A percentile compares a stretch with the other conserved stretches of the same genome.
These are phyloP conservation scores for Lodderomyces orthopsilosis DNA, from an alignment of 1,139 yeast species.

Conservation along the genomic window DNA sequence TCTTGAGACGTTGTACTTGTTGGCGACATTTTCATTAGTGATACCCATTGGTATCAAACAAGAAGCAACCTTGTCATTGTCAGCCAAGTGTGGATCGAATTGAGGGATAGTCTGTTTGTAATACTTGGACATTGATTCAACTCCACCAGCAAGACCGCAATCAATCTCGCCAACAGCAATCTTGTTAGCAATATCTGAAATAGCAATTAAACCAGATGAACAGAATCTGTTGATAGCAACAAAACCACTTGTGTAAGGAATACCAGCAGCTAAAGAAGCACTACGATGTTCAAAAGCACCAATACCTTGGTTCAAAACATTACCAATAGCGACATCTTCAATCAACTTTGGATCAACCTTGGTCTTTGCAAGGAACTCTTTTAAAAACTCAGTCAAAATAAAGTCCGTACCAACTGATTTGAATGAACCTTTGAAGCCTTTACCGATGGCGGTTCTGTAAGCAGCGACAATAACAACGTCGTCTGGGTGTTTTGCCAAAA, in stretches of 20 bases:
- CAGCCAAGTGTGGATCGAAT: slow-evolving; percentile 49
- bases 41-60: slow-evolving; percentile 75
- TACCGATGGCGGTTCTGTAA: slow-evolving; percentile 84
- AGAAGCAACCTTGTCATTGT: slow-evolving; percentile 29
- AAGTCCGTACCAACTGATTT: slow-evolving; percentile 77
- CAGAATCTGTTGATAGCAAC: slow-evolving; percentile 90
- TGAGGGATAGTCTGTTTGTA: slow-evolving; percentile 70
- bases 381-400: slow-evolving; percentile 61
- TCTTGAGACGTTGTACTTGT: slow-evolving; percentile 62
- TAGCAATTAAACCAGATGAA: slow-evolving; percentile 89
- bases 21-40: slow-evolving; percentile 42
- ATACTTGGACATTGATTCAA: slow-evolving; percentile 84
- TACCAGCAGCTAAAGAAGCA: slow-evolving; percentile 52
- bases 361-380: slow-evolving; percentile 57
- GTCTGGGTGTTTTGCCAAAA: slow-evolving; percentile 56
- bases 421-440: slow-evolving; percentile 80
- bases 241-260: slow-evolving; percentile 63
- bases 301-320: slow-evolving; percentile 85
- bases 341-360: slow-evolving; percentile 64
- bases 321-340: slow-evolving; percentile 85
- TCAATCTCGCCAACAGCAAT: slow-evolving; percentile 84
- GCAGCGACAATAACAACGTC: slow-evolving; percentile 88
- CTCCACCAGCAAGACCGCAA: slow-evolving; percentile 89
- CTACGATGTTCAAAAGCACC: slow-evolving; percentile 94
- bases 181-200: slow-evolving; percentile 85